Conservation (phyloP, 495 filamentous ascomycete genomes). For the Lophium mytilinum region DNA sequence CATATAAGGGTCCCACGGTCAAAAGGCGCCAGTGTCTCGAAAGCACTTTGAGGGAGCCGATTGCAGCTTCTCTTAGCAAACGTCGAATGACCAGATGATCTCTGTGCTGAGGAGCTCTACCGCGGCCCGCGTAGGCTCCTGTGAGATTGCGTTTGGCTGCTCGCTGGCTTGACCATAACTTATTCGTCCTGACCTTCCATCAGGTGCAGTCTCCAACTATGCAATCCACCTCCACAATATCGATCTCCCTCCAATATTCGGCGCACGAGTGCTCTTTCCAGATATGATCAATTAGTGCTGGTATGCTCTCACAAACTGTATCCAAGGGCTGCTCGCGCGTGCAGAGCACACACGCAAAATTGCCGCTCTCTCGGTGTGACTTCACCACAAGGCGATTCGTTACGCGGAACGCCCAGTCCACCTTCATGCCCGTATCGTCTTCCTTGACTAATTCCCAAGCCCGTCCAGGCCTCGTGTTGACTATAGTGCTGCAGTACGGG, state of each 20-base stretch:
- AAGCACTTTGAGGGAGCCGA: too few relatives aligned
- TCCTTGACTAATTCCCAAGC: conserved; percentile 15
- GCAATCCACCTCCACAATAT: conserved; percentile 12
- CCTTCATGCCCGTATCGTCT: background rate
- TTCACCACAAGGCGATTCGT: conserved; percentile 14
- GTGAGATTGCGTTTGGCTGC: too few relatives aligned
- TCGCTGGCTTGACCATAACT: too few relatives aligned
- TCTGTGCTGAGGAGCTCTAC: too few relatives aligned
- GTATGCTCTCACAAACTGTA: conserved; percentile 9
- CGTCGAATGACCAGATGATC: too few relatives aligned
- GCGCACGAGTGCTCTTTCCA: conserved; percentile 9
- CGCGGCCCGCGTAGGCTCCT: too few relatives aligned
- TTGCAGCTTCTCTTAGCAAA: too few relatives aligned
- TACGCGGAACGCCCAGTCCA: conserved; percentile 4
- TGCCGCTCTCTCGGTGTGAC: conserved; percentile 14
- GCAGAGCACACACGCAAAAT: conserved; percentile 17
- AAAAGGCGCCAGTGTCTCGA: too few relatives aligned
- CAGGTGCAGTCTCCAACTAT: background rate
- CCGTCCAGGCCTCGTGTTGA: conserved; percentile 3
- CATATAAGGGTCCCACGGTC: too few relatives aligned
- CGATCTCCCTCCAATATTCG: conserved; percentile 8
- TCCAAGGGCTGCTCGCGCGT: conserved; percentile 1
- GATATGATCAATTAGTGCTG: conserved; percentile 15
- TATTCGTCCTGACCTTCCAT: too few relatives aligned
- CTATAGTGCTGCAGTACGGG: conserved; percentile 11